Evolutionary conservation across 164 flowering plant genomes (phyloP), one percentile per base, ranked within the genome.

Genomic region (Pachysandra terminalis): DNA sequence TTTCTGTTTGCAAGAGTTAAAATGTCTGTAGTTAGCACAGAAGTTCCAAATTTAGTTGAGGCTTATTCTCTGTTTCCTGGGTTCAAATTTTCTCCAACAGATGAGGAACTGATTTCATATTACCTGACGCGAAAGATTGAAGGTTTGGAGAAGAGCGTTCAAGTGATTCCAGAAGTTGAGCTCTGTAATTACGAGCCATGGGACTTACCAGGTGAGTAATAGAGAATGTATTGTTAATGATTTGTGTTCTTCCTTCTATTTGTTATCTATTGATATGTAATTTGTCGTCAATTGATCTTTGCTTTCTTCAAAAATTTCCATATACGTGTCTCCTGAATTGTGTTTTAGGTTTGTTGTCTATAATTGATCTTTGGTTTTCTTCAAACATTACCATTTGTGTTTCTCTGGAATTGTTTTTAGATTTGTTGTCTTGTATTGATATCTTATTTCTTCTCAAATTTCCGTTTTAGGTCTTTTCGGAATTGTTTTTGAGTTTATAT

Each of bases 1-100:
- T n/a, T n/a, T n/a, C n/a, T n/a, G n/a, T n/a, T n/a, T n/a, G n/a
- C n/a, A n/a, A n/a, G 21, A 55, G 24, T 22, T 40, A 55, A 55
- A 22, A 55, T 55, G 58, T 55, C n/a, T n/a, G n/a, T 9, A 22
- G 7, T 19, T n/a, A 10, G 23, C 24, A 15, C 0, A 21, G 58
- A 55, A 19, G n/a, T 22, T n/a, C 58, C 58, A 55, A 55, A 17
- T 3, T 9, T 19, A 19, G n/a, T 81, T 0, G 79, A 73, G 23
- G 81, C 79, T 9, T 72, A 82, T 58, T 68, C 88, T 21, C 75
- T 71, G 82, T 86, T 85, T 74, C 89, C 90, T 5, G 92, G 92
- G 55, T 87, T 87, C 49, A 76, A 86, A 62, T 90, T 90, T 61
- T 83, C 84, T 8, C 96, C 96, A 25, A 86, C 90, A 0, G 96